Conservation (phyloP, 345 rosid genomes). For the Raphanus raphanistrum region DNA sequence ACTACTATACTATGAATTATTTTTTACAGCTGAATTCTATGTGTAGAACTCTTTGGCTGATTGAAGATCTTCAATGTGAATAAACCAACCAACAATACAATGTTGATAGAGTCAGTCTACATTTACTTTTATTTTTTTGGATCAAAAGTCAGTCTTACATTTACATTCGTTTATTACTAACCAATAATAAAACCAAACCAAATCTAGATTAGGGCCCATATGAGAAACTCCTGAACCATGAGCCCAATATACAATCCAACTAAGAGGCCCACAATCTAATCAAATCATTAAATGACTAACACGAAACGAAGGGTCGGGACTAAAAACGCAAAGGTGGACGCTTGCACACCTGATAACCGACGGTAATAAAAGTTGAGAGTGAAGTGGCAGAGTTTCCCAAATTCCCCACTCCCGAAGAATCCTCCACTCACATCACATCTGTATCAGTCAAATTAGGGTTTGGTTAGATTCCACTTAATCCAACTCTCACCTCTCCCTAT, state of each 20-base stretch:
- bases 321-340: neutral
- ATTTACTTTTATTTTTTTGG: too few relatives aligned
- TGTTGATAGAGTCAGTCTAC: too few relatives aligned
- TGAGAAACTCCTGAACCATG: neutral
- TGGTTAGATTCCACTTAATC: too few relatives aligned
- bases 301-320: neutral
- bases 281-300: neutral
- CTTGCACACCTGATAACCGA: conserved; percentile 19
- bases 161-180: neutral
- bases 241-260: neutral
- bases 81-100: neutral
- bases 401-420: conserved; percentile 19
- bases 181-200: neutral
- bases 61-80: neutral
- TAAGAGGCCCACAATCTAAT: neutral
- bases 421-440: conserved; percentile 6
- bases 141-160: too few relatives aligned
- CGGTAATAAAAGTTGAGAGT: neutral
- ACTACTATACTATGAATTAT: neutral
- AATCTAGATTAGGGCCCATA: neutral
- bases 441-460: conserved; percentile 20
- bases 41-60: neutral
- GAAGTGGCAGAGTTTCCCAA: conserved; percentile 15
- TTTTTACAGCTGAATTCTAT: neutral
- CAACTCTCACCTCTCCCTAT: conserved; percentile 6